Evolutionary conservation across 371 early-diverging fungal species (phyloP).

Genomic region (Syncephalastrum racemosum): DNA sequence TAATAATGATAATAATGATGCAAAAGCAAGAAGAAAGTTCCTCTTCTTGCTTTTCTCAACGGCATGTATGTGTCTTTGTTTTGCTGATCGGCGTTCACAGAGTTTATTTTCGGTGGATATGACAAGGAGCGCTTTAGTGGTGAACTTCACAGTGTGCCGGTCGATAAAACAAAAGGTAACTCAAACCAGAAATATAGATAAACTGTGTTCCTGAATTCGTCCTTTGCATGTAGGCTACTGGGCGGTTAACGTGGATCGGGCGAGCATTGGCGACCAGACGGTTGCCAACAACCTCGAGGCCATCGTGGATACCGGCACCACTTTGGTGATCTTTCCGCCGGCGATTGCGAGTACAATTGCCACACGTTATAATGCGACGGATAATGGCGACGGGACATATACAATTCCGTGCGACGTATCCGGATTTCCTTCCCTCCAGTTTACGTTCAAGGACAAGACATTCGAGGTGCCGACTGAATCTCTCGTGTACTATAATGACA

Average conservation of each 20-base stretch:
- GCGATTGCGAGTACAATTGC: constrained; percentile 23
- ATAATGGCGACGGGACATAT: constrained; percentile 28
- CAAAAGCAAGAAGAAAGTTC: no score
- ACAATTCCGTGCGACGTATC: constrained; percentile 24
- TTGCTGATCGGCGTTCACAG: constrained; percentile 8
- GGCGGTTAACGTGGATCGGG: constrained; percentile 7
- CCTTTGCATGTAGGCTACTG: neutral
- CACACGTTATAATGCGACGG: constrained; percentile 17
- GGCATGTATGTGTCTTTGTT: neutral
- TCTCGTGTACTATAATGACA: constrained; percentile 18
- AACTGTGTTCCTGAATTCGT: neutral
- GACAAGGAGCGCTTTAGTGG: constrained; percentile 21
- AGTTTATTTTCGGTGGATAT: constrained; percentile 37
- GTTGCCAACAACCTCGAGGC: constrained; percentile 16
- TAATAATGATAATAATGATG: neutral
- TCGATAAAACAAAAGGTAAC: constrained; percentile 22
- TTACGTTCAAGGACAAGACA: constrained; percentile 18
- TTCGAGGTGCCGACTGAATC: constrained; percentile 24
- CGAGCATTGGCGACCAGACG: constrained; percentile 1
- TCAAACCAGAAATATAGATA: neutral
- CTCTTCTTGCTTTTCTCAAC: no score
- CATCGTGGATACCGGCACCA: constrained; percentile 62
- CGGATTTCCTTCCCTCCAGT: constrained; percentile 8
- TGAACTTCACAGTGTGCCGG: constrained; percentile 19
- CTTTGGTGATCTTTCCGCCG: constrained; percentile 20